Conservation (phyloP, 805 yeast genomes). For the Dipodascopsis uninucleata region DNA sequence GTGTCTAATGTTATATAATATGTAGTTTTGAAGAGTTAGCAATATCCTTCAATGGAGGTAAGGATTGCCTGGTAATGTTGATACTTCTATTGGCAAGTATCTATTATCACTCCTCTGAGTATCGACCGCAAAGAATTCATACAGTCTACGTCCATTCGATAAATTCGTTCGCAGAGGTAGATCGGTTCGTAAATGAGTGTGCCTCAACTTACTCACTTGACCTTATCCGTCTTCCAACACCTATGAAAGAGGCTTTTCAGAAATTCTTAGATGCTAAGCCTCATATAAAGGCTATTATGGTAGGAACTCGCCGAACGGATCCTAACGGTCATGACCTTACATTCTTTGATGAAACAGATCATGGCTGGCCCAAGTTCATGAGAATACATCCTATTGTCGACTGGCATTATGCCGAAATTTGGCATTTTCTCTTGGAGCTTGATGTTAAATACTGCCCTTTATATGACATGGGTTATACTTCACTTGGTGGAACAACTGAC, state of each 20-base stretch:
- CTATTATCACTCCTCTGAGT: constrained; percentile 29
- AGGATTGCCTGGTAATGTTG: constrained; percentile 90
- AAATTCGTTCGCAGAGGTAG: constrained; percentile 65
- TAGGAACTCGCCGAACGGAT: constrained; percentile 85
- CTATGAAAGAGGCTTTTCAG: constrained; percentile 66
- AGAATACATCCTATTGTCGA: constrained; percentile 84
- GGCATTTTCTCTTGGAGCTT: constrained; percentile 70
- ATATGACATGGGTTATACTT: constrained; percentile 83
- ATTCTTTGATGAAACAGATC: constrained; percentile 72
- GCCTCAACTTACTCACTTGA: constrained; percentile 53
- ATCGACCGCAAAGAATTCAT: constrained; percentile 39
- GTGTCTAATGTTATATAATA: not conserved
- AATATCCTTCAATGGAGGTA: constrained; percentile 91
- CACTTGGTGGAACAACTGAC: constrained; percentile 72
- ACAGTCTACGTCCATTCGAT: constrained; percentile 76
- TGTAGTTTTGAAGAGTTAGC: constrained; percentile 51
- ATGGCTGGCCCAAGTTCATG: constrained; percentile 84
- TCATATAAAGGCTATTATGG: constrained; percentile 65
- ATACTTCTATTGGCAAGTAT: constrained; percentile 63
- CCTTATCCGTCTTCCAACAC: constrained; percentile 39
- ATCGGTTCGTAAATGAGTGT: constrained; percentile 59
- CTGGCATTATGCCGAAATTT: constrained; percentile 79
- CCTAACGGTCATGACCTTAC: constrained; percentile 66
- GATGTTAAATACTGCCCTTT: constrained; percentile 66
- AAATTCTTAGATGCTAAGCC: constrained; percentile 54